These are phyloP conservation scores for Silene noctiflora DNA, from an alignment of 179 eudicot genomes.

Conservation along the genomic window DNA sequence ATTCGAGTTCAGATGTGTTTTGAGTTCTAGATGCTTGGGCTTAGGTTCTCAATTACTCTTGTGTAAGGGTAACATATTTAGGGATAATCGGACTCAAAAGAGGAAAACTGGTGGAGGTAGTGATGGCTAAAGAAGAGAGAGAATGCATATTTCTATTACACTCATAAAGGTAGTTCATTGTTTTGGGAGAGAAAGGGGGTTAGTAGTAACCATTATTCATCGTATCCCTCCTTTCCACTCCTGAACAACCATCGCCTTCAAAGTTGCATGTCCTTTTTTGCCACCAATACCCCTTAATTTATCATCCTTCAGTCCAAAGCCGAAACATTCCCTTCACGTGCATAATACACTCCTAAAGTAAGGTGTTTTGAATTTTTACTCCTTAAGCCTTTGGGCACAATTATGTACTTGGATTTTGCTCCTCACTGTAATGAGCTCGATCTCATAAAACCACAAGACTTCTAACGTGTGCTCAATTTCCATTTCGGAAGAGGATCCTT, in stretches of 20 bases:
- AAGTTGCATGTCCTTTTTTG: too few relatives aligned
- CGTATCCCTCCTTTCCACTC: too few relatives aligned
- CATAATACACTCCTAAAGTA: neutral
- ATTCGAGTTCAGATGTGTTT: neutral
- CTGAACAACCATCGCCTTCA: too few relatives aligned
- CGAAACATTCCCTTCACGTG: neutral
- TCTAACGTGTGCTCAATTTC: neutral
- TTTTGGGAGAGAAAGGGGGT: neutral
- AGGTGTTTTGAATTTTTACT: neutral
- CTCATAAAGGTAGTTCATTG: neutral
- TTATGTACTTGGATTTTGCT: neutral
- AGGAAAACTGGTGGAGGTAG: neutral
- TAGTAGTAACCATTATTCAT: neutral
- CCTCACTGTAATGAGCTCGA: neutral
- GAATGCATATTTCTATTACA: neutral
- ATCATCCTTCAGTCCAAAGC: too few relatives aligned
- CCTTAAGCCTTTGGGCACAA: neutral
- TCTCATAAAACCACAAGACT: neutral
- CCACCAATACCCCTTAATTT: too few relatives aligned
- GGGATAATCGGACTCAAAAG: neutral
- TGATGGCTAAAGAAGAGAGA: neutral
- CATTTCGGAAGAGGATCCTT: too few relatives aligned
- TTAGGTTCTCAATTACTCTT: neutral
- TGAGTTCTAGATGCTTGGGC: neutral
- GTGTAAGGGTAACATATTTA: neutral